These are phyloP conservation scores for Thermoascus crustaceus DNA, from an alignment of 2,329 filamentous ascomycete species.

Conservation along the genomic window DNA sequence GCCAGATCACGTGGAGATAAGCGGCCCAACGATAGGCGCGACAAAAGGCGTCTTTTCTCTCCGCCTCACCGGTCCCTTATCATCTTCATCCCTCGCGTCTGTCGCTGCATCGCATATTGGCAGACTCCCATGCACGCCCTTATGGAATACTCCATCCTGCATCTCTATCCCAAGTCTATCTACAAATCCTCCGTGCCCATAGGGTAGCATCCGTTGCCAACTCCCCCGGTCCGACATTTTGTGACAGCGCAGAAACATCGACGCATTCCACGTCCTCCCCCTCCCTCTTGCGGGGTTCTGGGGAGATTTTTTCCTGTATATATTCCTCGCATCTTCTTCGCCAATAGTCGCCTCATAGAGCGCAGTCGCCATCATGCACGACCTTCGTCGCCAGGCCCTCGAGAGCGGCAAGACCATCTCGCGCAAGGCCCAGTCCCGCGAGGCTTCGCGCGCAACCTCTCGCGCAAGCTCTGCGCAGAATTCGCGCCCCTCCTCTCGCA, in stretches of 20 bases:
- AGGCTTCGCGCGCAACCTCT: constrained; percentile 46
- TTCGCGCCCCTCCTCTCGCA: constrained; percentile 47
- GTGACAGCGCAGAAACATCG: too few relatives aligned
- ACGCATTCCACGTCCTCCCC: too few relatives aligned
- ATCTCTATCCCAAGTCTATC: constrained; percentile 1
- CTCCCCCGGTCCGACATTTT: neutral
- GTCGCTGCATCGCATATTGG: neutral
- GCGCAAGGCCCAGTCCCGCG: constrained; percentile 51
- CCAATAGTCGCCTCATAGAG: too few relatives aligned
- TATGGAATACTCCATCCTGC: constrained; percentile 6
- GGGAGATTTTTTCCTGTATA: too few relatives aligned
- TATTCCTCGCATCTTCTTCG: too few relatives aligned
- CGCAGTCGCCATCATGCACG: constrained; percentile 40
- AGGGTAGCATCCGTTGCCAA: constrained; percentile 9
- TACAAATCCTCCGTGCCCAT: constrained; percentile 9
- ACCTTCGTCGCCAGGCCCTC: constrained; percentile 49
- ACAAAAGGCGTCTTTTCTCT: too few relatives aligned
- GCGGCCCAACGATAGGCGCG: too few relatives aligned
- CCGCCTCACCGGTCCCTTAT: too few relatives aligned
- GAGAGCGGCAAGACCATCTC: constrained; percentile 60
- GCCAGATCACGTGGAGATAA: too few relatives aligned
- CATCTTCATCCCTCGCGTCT: too few relatives aligned
- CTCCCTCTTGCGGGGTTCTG: too few relatives aligned
- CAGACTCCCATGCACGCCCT: neutral
- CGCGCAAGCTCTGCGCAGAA: constrained; percentile 44